Evolutionary conservation across 805 yeast species (phyloP).

Genomic region (Ogataea glucozyma): DNA sequence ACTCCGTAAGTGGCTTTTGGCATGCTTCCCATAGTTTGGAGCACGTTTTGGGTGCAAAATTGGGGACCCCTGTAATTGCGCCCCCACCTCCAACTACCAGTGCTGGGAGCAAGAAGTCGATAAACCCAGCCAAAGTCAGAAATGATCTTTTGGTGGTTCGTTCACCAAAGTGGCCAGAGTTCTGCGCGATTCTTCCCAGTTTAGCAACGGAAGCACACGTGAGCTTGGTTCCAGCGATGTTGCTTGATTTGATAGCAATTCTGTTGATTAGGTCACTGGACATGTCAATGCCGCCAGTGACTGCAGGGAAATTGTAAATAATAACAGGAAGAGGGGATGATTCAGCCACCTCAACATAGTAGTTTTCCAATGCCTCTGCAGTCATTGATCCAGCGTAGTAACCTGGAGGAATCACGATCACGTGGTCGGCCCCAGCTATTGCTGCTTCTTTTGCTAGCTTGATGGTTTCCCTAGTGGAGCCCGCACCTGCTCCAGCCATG

Average conservation of each 20-base stretch:
- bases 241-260: conserved; percentile 12
- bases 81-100: conserved; percentile 19
- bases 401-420: conserved; percentile 38
- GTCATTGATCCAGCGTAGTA: conserved; percentile 38
- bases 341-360: conserved; percentile 35
- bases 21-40: conserved; percentile 17
- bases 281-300: conserved; percentile 35
- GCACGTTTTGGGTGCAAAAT: conserved; percentile 23
- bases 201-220: conserved; percentile 22
- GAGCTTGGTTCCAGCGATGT: conserved; percentile 19
- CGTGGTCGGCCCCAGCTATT: conserved; percentile 38
- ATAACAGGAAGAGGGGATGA: conserved; percentile 37
- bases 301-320: conserved; percentile 41
- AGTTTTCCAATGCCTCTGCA: conserved; percentile 34
- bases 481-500: conserved; percentile 37
- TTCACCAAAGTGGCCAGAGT: conserved; percentile 2
- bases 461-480: conserved; percentile 32
- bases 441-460: conserved; percentile 29
- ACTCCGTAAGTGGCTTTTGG: conserved; percentile 7
- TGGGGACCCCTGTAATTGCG: conserved; percentile 22
- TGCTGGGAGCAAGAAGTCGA: conserved; percentile 21
- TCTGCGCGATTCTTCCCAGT: conserved; percentile 18
- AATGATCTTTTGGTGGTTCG: conserved; percentile 15
- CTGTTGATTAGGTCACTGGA: conserved; percentile 15
- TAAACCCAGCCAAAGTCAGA: conserved; percentile 19